Base-by-base conservation (phyloP, 495 filamentous ascomycete genomes). In the Penicillium egyptiacum region DNA sequence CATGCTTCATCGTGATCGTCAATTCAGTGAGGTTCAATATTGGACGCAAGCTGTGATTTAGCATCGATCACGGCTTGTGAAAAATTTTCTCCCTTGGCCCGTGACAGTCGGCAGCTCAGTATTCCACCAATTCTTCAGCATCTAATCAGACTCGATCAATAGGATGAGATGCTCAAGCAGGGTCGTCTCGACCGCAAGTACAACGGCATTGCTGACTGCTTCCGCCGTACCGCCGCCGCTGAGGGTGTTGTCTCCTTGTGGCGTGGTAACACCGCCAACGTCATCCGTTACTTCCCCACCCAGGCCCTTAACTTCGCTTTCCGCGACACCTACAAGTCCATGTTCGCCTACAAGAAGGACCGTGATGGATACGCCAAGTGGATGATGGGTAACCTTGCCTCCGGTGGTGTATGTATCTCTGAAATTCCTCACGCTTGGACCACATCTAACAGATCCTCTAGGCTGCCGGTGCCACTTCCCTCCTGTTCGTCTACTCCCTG, bases 271-370 rank as follows among this genome's bases (percentile, higher is more conserved):
- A 98, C 94, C 71, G 94, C 94, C 89, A 98, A 98, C 87, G 94
- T 98, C 79, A 96, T 98, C 83, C 95, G 94, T 87, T 98, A 98
- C 86, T 98, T 98, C 90, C 94, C 94, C 63, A 98, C 94, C 72
- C 94, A 98, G 86, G 94, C 94, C 63, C 82, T 98, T 73, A 98
- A 98, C 91, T 98, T 98, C 76, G 94, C 94, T 71, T 98, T 98
- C 94, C 95, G 95, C 81, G 94, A 98, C 78, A 96, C 92, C 85
- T 98, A 96, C 90, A 98, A 98, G 90, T 82, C 86, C 65, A 96
- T 98, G 93, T 98, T 98, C 88, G 88, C 90, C 75, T 98, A 88
- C 89, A 98, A 97, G 91, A 98, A 98, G 88, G 94, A 98, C 52
- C 86, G 88, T 79, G 94, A 98, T 81, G 94, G 94, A 67, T 98